phyloP scores from a whole-genome alignment of 2,329 filamentous ascomycete species.

The Aquanectria penicillioides region DNA sequence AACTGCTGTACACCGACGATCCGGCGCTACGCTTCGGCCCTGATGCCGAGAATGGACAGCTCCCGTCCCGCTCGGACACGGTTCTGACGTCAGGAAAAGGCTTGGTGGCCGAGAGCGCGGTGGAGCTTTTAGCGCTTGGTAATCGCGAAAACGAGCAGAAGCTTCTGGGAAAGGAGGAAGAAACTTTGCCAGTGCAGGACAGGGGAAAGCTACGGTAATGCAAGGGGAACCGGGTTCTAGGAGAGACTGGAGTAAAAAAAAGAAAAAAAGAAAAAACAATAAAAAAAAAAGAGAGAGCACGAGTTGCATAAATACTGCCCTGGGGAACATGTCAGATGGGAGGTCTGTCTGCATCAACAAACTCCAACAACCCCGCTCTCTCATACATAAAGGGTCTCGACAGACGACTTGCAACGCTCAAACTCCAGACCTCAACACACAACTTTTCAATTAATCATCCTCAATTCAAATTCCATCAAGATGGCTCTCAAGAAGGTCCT shows the following conservation, averaged over 20 bases:
- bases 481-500: slow-evolving; percentile 74
- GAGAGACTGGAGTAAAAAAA: too few relatives aligned
- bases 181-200: slow-evolving; percentile 19
- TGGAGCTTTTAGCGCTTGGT: slow-evolving; percentile 29
- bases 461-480: slow-evolving; percentile 21
- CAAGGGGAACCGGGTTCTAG: slow-evolving; percentile 8
- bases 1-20: too few relatives aligned
- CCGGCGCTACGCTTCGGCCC: neutral
- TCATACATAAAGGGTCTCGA: too few relatives aligned
- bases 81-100: slow-evolving; percentile 32
- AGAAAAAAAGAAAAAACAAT: too few relatives aligned
- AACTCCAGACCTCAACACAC: neutral
- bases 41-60: slow-evolving; percentile 36
- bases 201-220: slow-evolving; percentile 9
- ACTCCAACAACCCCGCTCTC: too few relatives aligned
- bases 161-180: neutral
- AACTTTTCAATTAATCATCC: neutral
- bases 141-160: slow-evolving; percentile 14
- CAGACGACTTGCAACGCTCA: too few relatives aligned
- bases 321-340: neutral
- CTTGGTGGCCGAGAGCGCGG: too few relatives aligned
- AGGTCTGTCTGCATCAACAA: neutral
- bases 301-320: neutral
- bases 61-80: too few relatives aligned
- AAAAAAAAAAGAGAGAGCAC: neutral